Conservation (phyloP, 2,329 filamentous ascomycete species). For the Incumbomyces delicatus region DNA sequence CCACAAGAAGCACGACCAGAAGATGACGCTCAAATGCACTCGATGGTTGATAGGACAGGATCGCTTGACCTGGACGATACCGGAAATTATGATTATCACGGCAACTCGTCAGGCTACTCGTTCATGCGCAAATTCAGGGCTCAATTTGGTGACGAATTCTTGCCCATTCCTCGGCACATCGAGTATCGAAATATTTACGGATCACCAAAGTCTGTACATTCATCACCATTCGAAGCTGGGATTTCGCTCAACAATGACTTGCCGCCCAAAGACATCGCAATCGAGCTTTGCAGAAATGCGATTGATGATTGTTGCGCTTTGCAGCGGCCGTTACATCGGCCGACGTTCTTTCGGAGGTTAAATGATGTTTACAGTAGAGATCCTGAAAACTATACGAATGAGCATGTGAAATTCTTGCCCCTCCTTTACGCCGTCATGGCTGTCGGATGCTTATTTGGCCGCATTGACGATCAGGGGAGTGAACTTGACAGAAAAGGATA, state of each 20-base stretch:
- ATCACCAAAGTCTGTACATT: constrained; percentile 52
- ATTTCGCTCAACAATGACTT: constrained; percentile 50
- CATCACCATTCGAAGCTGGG: constrained; percentile 53
- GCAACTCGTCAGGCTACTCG: constrained; percentile 80
- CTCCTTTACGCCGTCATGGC: constrained; percentile 62
- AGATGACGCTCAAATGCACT: constrained; percentile 68
- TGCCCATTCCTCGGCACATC: constrained; percentile 44
- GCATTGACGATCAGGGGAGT: constrained; percentile 42
- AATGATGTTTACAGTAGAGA: constrained; percentile 67
- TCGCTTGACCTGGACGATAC: constrained; percentile 84
- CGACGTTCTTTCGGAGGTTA: constrained; percentile 67
- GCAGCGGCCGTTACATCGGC: constrained; percentile 67
- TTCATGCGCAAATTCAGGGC: constrained; percentile 82
- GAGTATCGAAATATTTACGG: constrained; percentile 51
- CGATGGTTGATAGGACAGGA: constrained; percentile 90
- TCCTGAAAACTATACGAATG: constrained; percentile 50
- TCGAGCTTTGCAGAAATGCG: constrained; percentile 48
- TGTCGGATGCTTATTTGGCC: constrained; percentile 62
- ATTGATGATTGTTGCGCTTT: constrained; percentile 54
- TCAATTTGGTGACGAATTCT: constrained; percentile 70
- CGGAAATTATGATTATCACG: constrained; percentile 91
- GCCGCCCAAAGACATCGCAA: constrained; percentile 52
- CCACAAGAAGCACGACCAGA: constrained; percentile 28
- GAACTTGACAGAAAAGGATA: constrained; percentile 39
- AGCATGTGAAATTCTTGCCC: constrained; percentile 60